Base-by-base conservation (phyloP, 2,329 filamentous ascomycete species). In the Diaporthe sp. region DNA sequence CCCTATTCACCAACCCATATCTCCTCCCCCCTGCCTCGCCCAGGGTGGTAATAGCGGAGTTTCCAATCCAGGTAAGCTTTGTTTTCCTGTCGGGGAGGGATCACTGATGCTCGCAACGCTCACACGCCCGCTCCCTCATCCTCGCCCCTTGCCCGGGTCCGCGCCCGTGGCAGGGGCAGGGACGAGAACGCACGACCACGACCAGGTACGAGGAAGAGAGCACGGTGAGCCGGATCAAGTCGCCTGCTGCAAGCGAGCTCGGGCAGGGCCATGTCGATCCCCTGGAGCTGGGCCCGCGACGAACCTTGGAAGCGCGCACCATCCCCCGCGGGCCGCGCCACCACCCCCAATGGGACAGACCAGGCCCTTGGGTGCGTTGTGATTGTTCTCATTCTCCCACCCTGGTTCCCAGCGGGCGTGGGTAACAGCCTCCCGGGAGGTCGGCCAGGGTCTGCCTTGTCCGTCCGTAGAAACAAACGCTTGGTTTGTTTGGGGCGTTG, bases 381-480 rank as follows among this genome's bases (percentile, higher is more conserved):
- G 57, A 19, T 65, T 51, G 28, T 53, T 22, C 17, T 49, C 10
- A 34, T 75, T 61, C 65, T 39, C 49, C 13, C 34, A 28, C 65
- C 34, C 65, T n/a, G 25, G 46, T 55, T 42, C 34, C 49, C 34
- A 70, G 65, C 34, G 28, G 31, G 49, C 65, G 34, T 70, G 65
- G 65, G 65, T 22, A 42, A 70, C 37, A 55, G n/a, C 65, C 65
- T 70, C 65, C 65, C 65, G 34, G 22, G 49, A 55, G 31, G 13
- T 19, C 6, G 22, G 25, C 34, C 49, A 28, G 49, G 65, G 34
- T 55, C 65, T 70, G 65, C 65, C 49, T 31, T 70, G 65, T 55
- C 49, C 65, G n/a, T 55, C 49, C 15, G 37, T 70, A 19, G 65
- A 70, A 70, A 70, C 65, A 70, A 70, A 70, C 34, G 65, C 65